Evolutionary conservation across 208 protist genomes (phyloP).

Genomic region (Leishmania tarentolae): DNA sequence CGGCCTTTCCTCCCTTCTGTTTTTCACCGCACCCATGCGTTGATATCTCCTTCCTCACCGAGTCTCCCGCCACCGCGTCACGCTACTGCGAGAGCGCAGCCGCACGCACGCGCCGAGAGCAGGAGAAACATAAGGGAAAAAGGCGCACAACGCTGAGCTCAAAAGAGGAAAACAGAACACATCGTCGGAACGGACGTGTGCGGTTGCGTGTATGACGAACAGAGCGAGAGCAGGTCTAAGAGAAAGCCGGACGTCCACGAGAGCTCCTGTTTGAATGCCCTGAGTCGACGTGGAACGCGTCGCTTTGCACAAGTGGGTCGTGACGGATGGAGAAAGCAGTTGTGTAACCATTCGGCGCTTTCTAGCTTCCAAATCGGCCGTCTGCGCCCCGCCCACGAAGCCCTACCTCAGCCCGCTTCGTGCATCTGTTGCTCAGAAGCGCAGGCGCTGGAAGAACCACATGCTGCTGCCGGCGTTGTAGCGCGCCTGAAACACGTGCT

Average conservation of each 20-base stretch:
- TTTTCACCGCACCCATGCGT: not conserved
- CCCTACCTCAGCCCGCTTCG: conserved; percentile 86
- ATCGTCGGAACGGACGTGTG: too few relatives aligned
- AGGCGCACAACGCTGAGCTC: not conserved
- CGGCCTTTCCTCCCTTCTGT: not conserved
- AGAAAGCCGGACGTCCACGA: not conserved
- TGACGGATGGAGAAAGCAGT: not conserved
- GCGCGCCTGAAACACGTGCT: conserved; percentile 93
- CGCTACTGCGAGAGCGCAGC: not conserved
- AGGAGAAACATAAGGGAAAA: too few relatives aligned
- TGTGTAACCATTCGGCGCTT: not conserved
- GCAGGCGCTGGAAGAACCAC: conserved; percentile 99
- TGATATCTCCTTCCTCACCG: not conserved
- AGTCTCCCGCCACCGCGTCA: not conserved
- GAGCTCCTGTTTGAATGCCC: not conserved
- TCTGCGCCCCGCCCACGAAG: not conserved
- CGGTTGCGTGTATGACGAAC: too few relatives aligned
- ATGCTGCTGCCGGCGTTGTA: conserved; percentile 97
- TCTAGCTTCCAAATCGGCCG: not conserved
- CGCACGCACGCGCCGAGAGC: not conserved
- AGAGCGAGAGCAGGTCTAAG: not conserved
- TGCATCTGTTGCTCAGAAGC: conserved; percentile 97
- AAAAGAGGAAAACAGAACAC: not conserved
- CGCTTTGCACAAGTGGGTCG: not conserved
- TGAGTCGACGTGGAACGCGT: not conserved